phyloP scores from a whole-genome alignment of 495 filamentous ascomycete genomes.

The Penicillium robsamsonii region DNA sequence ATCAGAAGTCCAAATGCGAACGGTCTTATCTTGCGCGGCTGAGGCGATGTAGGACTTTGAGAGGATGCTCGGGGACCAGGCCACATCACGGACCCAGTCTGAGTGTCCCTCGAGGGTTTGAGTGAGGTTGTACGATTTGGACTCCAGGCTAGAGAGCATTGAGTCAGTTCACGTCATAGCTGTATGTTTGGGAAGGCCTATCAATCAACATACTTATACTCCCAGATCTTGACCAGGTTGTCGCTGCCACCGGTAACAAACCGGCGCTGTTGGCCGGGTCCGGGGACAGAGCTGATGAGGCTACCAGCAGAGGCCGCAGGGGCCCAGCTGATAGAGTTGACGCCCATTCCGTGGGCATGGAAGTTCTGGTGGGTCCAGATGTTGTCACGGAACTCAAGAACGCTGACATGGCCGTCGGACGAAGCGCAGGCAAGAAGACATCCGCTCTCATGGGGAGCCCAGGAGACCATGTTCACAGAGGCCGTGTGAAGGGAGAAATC shows the following conservation, averaged over 20 bases:
- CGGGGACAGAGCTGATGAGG: conserved; percentile 68
- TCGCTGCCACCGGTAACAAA: conserved; percentile 95
- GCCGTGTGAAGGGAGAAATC: conserved; percentile 89
- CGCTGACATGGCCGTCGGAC: conserved; percentile 86
- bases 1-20: conserved; percentile 91
- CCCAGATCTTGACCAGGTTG: conserved; percentile 90
- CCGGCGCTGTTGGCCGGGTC: conserved; percentile 60
- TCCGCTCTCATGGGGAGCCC: conserved; percentile 94
- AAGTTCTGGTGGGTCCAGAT: conserved; percentile 81
- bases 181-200: background rate
- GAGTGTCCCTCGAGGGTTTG: conserved; percentile 72
- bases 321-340: conserved; percentile 95
- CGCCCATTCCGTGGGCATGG: conserved; percentile 85
- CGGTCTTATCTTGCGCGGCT: conserved; percentile 93
- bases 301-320: conserved; percentile 76
- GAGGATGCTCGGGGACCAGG: conserved; percentile 91
- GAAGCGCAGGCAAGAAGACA: conserved; percentile 93
- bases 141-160: conserved; percentile 42
- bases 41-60: conserved; percentile 94
- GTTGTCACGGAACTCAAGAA: conserved; percentile 96
- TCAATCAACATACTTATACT: conserved; percentile 48
- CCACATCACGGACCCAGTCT: conserved; percentile 98
- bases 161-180: conserved; percentile 12
- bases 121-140: conserved; percentile 51
- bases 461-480: conserved; percentile 91